Evolutionary conservation across 257 asterid species (phyloP), one percentile per base, ranked within the genome.

Genomic region (Knoxia roxburghii): DNA sequence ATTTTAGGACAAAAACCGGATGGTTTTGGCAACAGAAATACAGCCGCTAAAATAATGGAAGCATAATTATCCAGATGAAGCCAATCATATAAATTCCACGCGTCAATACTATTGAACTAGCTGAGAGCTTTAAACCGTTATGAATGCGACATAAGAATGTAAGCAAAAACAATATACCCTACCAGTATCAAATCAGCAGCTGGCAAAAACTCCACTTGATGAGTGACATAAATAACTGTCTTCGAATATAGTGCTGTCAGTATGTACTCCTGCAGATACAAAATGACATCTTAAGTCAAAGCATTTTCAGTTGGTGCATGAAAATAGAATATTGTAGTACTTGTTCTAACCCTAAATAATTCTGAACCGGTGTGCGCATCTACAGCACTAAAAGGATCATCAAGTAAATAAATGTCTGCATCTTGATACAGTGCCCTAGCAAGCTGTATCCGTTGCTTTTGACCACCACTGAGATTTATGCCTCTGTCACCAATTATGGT

Each of bases 301-400:
- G n/a, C 55, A 5, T 52, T 68, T 75, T 37, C 7, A 13, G 21
- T 61, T 40, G 55, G 64, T 51, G 18, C 33, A 64, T 5, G 60
- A 64, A 71, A 33, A 14, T 54, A 45, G 71, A 15, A 33, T 35
- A 0, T 68, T n/a, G 55, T 40, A 37, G 49, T 24, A 61, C 33
- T 59, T 23, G 66, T 20, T 37, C 32, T 48, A 65, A 90, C 96
- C 96, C 89, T 89, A 70, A 93, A 93, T 65, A 93, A 81, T 60
- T 93, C 99, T 12, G 99, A 86, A 54, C 99, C 91, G 17, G 99
- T 93, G 78, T 93, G 99, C 18, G 99, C 99, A 85, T 93, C 99
- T 69, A 93, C 95, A 30, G 99, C 99, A 77, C 99, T 93, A 69
- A 93, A 93, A 41, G 99, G 99, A 85, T 93, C 99, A 64, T 93